Evolutionary conservation across 2,329 filamentous ascomycete genomes (phyloP).

Genomic region (Stylonectria norvegica): DNA sequence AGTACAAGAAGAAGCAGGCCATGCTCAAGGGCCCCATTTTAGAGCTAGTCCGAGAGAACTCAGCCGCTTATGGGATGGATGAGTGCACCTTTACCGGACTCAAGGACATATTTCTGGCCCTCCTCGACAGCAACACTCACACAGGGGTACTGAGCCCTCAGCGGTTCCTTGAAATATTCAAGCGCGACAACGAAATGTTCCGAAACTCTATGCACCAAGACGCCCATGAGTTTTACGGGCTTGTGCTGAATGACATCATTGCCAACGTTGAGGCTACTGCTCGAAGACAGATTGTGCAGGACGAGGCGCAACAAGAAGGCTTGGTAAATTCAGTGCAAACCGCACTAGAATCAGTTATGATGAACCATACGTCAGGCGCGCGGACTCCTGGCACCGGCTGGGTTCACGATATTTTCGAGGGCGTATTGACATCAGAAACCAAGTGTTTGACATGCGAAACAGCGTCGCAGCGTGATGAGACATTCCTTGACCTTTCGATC

Average conservation of each 20-base stretch:
- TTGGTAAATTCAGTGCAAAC: constrained; percentile 51
- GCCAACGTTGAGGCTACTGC: constrained; percentile 89
- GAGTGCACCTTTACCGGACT: constrained; percentile 92
- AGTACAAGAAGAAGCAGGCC: constrained; percentile 97
- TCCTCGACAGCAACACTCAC: constrained; percentile 75
- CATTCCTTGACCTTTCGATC: constrained; percentile 92
- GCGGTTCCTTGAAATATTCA: constrained; percentile 89
- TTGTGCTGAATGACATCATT: constrained; percentile 94
- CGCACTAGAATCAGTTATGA: constrained; percentile 31
- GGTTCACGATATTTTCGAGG: constrained; percentile 97
- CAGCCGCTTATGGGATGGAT: constrained; percentile 80
- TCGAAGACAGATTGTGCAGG: constrained; percentile 55
- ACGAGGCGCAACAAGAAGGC: constrained; percentile 40
- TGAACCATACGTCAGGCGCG: constrained; percentile 39
- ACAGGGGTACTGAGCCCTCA: constrained; percentile 90
- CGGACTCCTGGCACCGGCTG: constrained; percentile 69
- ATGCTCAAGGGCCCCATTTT: constrained; percentile 83
- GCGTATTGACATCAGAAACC: constrained; percentile 90
- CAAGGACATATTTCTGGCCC: constrained; percentile 92
- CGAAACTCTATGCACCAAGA: constrained; percentile 97
- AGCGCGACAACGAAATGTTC: constrained; percentile 95
- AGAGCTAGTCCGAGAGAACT: constrained; percentile 78
- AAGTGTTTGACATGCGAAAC: constrained; percentile 96
- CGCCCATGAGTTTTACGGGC: constrained; percentile 92
- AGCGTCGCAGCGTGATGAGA: constrained; percentile 89